Evolutionary conservation across 371 early-diverging fungal genomes (phyloP), one percentile per base, ranked within the genome.

Genomic region (Polyrhizophydium stewartii): DNA sequence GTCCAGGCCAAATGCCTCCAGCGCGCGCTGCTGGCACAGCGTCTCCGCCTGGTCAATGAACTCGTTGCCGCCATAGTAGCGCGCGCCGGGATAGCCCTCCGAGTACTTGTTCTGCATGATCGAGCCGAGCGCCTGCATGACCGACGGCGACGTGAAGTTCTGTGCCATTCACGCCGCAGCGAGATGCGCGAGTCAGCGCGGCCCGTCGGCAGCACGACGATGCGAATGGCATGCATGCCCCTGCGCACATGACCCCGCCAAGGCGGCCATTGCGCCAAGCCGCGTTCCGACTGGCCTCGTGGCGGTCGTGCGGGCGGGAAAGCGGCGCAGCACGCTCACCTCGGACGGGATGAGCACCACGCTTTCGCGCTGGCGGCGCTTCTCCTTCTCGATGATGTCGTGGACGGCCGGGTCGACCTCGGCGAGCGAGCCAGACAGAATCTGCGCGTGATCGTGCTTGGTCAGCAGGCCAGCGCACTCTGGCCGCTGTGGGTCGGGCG

Each of bases 31-130:
- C 73, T 94, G 97, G 80, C 99, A 99, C 33, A 98, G 83, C 63
- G 70, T 78, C 55, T 99, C 99, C 30, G 98, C 92, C 83, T 79
- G 79, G 78, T 99, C 99, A 67, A 99, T 98, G 73, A 85, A 92
- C 77, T 97, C 94, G 74, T 98, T 99, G 62, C 99, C 99, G 65
- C 99, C 99, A 75, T 99, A 99, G 85, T 99, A 99, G 75, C 97
- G 89, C 37, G 93, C 95, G 37, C 92, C 92, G 16, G 96, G 96
- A 79, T 96, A 96, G 38, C 99, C 99, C 81, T 99, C 99, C 16
- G 97, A 96, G 82, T 99, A 99, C 80, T 99, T 99, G 90, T 99
- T 99, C 75, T 96, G 97, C 88, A 99, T 93, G 35, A 95, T 87
- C 19, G 98, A 98, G 50, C 97, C 97, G 56, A 95, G 85, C 30